These are phyloP conservation scores for Pseudocercospora vitis DNA, from an alignment of 2,329 filamentous ascomycete genomes.

Conservation along the genomic window DNA sequence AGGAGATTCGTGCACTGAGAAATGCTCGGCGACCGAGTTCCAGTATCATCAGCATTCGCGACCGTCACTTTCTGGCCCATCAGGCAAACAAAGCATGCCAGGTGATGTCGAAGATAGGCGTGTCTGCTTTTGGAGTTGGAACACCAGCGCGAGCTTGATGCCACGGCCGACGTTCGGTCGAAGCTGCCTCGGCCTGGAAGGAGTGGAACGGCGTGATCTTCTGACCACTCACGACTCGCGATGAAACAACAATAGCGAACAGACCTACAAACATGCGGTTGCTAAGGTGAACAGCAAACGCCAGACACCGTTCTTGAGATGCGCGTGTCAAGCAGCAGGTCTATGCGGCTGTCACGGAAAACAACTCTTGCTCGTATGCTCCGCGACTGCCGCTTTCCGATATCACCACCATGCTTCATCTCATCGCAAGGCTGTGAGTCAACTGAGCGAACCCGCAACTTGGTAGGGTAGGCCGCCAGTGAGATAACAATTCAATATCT, in stretches of 20 bases:
- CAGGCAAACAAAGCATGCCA: too few relatives aligned
- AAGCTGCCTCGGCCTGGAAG: too few relatives aligned
- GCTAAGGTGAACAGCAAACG: conserved; percentile 1
- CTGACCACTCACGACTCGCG: not conserved
- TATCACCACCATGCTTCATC: not conserved
- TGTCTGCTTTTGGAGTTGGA: too few relatives aligned
- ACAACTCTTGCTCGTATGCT: not conserved
- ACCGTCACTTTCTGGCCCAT: too few relatives aligned
- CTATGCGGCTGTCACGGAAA: not conserved
- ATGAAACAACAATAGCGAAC: conserved; percentile 3
- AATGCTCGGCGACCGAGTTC: too few relatives aligned
- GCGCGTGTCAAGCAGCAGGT: not conserved
- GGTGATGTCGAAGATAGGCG: too few relatives aligned
- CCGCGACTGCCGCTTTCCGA: not conserved
- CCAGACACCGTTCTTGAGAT: too few relatives aligned
- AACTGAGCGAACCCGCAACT: not conserved
- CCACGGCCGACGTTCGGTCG: conserved; percentile 33
- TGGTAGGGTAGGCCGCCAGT: too few relatives aligned
- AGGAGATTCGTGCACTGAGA: too few relatives aligned
- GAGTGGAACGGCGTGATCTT: conserved; percentile 41
- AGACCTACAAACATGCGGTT: conserved; percentile 2
- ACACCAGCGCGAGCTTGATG: conserved; percentile 48
- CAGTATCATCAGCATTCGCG: too few relatives aligned
- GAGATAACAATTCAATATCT: not conserved
- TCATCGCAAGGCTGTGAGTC: not conserved